Evolutionary conservation across 768 basidiomycete species (phyloP).

Genomic region (Lactifluus subvellereus): DNA sequence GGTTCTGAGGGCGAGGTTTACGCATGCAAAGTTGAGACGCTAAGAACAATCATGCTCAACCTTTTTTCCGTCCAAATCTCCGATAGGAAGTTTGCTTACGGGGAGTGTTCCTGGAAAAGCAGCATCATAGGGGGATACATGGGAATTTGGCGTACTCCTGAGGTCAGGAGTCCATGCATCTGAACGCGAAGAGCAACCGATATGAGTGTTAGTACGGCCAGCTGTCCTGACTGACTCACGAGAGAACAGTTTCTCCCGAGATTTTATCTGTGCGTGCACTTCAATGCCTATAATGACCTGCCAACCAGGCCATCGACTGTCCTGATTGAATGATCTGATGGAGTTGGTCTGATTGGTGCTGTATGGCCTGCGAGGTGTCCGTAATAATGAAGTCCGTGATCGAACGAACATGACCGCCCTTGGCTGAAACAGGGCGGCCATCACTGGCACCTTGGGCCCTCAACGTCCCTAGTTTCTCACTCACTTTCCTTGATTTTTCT

Average conservation of each 20-base stretch:
- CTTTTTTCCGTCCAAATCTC: neutral
- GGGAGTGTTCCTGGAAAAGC: conserved; percentile 93
- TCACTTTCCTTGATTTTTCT: neutral
- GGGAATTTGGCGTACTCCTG: conserved; percentile 60
- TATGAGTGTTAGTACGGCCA: neutral
- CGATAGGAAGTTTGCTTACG: conserved; percentile 40
- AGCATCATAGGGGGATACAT: conserved; percentile 75
- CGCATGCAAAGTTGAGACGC: conserved; percentile 61
- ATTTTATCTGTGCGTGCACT: conserved; percentile 91
- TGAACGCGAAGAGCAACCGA: conserved; percentile 24
- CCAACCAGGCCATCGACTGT: conserved; percentile 74
- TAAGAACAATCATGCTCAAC: conserved; percentile 26
- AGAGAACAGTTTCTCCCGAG: conserved; percentile 86
- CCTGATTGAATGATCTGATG: conserved; percentile 19
- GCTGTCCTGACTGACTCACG: conserved; percentile 33
- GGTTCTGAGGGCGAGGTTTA: conserved; percentile 74
- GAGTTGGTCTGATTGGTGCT: conserved; percentile 3
- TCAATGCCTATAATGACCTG: conserved; percentile 90
- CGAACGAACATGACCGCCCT: conserved; percentile 16
- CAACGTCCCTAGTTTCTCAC: neutral
- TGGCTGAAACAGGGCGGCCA: conserved; percentile 4
- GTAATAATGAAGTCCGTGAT: conserved; percentile 19
- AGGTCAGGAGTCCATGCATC: conserved; percentile 39
- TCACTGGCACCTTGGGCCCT: neutral
- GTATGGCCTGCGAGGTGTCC: conserved; percentile 7